Percentiles rank a stretch among this genome's conserved stretches.
These are phyloP conservation scores for Diaporthe capsici DNA, from an alignment of 2,329 filamentous ascomycete species.

Conservation along the genomic window DNA sequence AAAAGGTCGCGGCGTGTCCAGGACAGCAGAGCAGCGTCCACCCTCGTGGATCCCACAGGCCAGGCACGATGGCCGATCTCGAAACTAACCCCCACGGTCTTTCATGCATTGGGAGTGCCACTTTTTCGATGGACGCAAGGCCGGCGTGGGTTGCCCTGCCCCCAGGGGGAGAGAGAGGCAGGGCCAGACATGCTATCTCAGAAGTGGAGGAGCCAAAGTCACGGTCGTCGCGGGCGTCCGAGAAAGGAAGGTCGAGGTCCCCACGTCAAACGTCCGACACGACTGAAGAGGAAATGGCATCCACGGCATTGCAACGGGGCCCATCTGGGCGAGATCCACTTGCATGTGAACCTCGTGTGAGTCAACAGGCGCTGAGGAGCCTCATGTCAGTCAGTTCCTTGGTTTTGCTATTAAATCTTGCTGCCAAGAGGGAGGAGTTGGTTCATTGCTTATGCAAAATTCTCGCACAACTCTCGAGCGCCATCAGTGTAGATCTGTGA, in stretches of 20 bases:
- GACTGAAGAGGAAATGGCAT: background rate
- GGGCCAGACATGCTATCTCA: constrained; percentile 2
- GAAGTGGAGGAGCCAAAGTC: background rate
- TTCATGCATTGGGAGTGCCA: background rate
- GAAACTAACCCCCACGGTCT: constrained; percentile 26
- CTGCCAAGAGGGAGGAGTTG: background rate
- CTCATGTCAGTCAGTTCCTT: background rate
- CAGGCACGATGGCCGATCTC: background rate
- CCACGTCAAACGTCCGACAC: background rate
- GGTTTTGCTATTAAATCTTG: background rate
- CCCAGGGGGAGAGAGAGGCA: background rate
- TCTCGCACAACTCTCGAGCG: background rate
- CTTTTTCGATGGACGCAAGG: background rate
- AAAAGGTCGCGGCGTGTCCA: background rate
- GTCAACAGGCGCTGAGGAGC: background rate
- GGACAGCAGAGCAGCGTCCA: background rate
- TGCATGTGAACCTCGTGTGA: background rate
- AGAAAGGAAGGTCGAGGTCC: constrained; percentile 28
- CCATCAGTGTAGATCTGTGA: background rate
- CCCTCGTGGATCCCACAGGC: background rate
- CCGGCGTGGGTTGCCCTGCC: background rate
- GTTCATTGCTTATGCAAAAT: background rate
- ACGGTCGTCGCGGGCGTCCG: constrained; percentile 3
- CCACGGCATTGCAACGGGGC: background rate
- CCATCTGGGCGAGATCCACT: constrained; percentile 15